A percentile compares a stretch with the other conserved stretches of the same genome.
These are phyloP conservation scores for Verticillium isaacii DNA, from an alignment of 2,329 filamentous ascomycete species.

Conservation along the genomic window DNA sequence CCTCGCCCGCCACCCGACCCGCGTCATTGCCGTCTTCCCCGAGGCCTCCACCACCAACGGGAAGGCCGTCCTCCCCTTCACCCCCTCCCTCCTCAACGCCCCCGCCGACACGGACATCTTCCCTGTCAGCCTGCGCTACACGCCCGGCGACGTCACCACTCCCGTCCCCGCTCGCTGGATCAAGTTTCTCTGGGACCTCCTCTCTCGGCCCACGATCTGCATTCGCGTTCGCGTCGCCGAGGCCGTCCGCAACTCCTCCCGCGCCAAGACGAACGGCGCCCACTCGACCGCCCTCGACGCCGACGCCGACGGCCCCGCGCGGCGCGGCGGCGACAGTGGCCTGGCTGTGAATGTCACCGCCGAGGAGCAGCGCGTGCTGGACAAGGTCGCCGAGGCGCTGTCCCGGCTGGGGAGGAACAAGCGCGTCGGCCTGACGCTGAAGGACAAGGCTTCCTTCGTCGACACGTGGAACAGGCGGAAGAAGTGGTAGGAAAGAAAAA, in stretches of 20 bases:
- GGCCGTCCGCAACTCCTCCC: conserved; percentile 52
- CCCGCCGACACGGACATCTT: conserved; percentile 72
- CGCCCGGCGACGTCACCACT: conserved; percentile 83
- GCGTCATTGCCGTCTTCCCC: conserved; percentile 82
- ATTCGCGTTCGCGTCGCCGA: conserved; percentile 90
- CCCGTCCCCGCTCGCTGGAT: conserved; percentile 72
- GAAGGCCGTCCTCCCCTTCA: conserved; percentile 79
- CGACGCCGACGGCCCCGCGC: conserved; percentile 20
- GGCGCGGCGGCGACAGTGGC: conserved; percentile 18
- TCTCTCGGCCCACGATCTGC: conserved; percentile 79
- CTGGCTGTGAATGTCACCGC: conserved; percentile 27
- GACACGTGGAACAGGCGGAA: conserved; percentile 51
- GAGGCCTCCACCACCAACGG: conserved; percentile 95
- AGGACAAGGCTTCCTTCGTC: conserved; percentile 80
- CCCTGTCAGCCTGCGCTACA: conserved; percentile 85
- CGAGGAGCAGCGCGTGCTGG: conserved; percentile 67
- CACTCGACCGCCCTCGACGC: conserved; percentile 25
- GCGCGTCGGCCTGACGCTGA: conserved; percentile 76
- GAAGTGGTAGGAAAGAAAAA: conserved; percentile 15
- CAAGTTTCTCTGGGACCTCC: conserved; percentile 78
- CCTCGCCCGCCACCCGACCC: conserved; percentile 61
- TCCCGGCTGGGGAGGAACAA: conserved; percentile 86
- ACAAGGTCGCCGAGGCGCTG: conserved; percentile 77
- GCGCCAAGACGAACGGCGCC: conserved; percentile 28
- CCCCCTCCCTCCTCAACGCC: conserved; percentile 67